Evolutionary conservation across 441 rosid species (phyloP).

Genomic region (Flueggea neowawraea): DNA sequence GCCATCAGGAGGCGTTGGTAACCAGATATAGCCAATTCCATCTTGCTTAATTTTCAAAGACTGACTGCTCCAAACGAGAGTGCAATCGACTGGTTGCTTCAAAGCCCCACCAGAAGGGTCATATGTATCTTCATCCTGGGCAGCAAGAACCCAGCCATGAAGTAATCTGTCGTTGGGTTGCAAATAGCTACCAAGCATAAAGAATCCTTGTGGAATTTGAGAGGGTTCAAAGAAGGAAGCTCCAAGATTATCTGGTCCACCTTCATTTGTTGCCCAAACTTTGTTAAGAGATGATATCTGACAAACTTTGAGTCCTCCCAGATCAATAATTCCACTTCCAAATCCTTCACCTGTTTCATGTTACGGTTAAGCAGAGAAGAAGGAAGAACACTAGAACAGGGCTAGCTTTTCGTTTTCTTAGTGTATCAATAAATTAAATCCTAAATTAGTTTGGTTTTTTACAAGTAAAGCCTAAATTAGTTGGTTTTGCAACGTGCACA

Average conservation of each 20-base stretch:
- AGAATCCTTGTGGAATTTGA: slow-evolving; percentile 48
- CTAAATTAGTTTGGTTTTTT: too few species aligned
- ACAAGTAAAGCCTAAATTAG: too few species aligned
- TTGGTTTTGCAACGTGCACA: too few species aligned
- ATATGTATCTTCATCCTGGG: slow-evolving; percentile 22
- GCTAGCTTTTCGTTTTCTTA: too few species aligned
- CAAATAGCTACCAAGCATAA: slow-evolving; percentile 57
- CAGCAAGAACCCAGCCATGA: slow-evolving; percentile 61
- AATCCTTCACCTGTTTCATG: slow-evolving; percentile 50
- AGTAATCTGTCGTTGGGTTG: slow-evolving; percentile 65
- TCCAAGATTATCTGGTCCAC: slow-evolving; percentile 71
- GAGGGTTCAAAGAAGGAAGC: slow-evolving; percentile 82
- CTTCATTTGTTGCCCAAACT: slow-evolving; percentile 66
- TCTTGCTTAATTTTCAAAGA: slow-evolving; percentile 59
- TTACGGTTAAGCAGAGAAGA: too few species aligned
- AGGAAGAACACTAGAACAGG: too few species aligned
- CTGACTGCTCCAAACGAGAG: slow-evolving; percentile 73
- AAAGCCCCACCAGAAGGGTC: slow-evolving; percentile 21
- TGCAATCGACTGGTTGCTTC: slow-evolving; percentile 61
- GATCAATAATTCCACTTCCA: slow-evolving; percentile 54
- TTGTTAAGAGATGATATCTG: slow-evolving; percentile 57
- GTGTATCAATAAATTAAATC: too few species aligned
- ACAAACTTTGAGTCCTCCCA: slow-evolving; percentile 66
- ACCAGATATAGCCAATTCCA: slow-evolving; percentile 60
- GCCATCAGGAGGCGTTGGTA: slow-evolving; percentile 63